Percentiles rank a stretch among this genome's conserved stretches.
Evolutionary conservation across 2,329 filamentous ascomycete species (phyloP).

Genomic region (Ustilaginoidea virens): DNA sequence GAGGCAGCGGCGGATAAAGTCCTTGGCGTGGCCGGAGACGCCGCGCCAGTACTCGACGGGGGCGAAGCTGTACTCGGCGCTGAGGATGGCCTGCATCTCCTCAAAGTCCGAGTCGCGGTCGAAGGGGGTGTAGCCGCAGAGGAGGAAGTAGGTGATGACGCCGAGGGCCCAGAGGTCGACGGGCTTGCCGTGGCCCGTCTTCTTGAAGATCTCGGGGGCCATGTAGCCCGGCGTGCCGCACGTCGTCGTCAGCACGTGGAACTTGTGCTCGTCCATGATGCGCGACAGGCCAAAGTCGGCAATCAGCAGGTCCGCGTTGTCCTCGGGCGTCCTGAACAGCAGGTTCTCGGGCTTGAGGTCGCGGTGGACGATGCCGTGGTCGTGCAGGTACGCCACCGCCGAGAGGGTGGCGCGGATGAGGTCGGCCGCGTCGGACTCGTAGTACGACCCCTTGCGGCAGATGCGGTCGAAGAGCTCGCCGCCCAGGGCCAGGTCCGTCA

Average conservation of each 20-base stretch:
- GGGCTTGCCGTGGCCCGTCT: constrained; percentile 92
- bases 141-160: constrained; percentile 95
- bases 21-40: constrained; percentile 70
- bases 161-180: constrained; percentile 98
- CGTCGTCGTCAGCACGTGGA: constrained; percentile 92
- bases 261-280: constrained; percentile 98
- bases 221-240: constrained; percentile 98
- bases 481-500: constrained; percentile 89
- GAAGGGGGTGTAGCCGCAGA: constrained; percentile 96
- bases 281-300: constrained; percentile 91
- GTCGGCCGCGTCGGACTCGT: constrained; percentile 91
- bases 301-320: constrained; percentile 92
- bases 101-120: constrained; percentile 95
- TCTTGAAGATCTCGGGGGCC: constrained; percentile 99
- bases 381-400: constrained; percentile 95
- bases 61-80: constrained; percentile 91
- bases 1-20: constrained; percentile 84
- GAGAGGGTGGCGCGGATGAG: constrained; percentile 89
- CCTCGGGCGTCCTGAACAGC: constrained; percentile 90
- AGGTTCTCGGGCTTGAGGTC: constrained; percentile 97
- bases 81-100: constrained; percentile 97
- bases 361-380: constrained; percentile 95
- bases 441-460: constrained; percentile 96
- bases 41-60: constrained; percentile 94
- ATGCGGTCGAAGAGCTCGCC: constrained; percentile 97